phyloP scores from a whole-genome alignment of 371 early-diverging fungal species.

The Mucor plumbeus region DNA sequence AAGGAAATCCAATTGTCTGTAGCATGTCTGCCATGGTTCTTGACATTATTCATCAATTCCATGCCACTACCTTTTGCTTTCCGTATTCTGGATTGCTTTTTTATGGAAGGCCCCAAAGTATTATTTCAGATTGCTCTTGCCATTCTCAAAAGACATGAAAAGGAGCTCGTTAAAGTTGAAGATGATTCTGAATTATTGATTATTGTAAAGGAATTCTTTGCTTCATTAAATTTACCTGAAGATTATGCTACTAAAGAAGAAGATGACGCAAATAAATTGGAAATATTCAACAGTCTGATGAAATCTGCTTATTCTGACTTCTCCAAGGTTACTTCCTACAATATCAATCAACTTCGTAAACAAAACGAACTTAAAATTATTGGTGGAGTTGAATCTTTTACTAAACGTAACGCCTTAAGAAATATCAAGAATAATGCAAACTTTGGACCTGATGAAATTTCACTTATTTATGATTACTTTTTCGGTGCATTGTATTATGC shows the following conservation, averaged over 20 bases:
- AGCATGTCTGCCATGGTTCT: conserved; percentile 95
- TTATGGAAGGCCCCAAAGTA: conserved; percentile 91
- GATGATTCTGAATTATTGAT: conserved; percentile 93
- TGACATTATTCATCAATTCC: conserved; percentile 92
- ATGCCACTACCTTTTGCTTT: conserved; percentile 90
- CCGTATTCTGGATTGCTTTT: conserved; percentile 92
- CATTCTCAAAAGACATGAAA: conserved; percentile 90
- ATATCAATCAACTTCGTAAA: conserved; percentile 81
- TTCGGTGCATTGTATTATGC: conserved; percentile 83
- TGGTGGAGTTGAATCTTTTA: conserved; percentile 90
- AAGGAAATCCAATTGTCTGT: conserved; percentile 93
- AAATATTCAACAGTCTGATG: conserved; percentile 90
- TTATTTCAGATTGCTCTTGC: conserved; percentile 93
- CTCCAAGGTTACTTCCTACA: conserved; percentile 74
- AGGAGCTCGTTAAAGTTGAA: conserved; percentile 73
- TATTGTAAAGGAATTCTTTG: conserved; percentile 77
- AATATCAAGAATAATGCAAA: conserved; percentile 73
- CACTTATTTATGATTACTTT: conserved; percentile 87
- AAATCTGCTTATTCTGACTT: conserved; percentile 88
- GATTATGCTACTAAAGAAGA: conserved; percentile 53
- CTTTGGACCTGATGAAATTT: conserved; percentile 86
- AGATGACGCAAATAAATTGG: conserved; percentile 59
- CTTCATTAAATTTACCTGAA: conserved; percentile 67
- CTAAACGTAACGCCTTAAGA: conserved; percentile 87
- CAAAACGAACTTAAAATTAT: conserved; percentile 90